These are phyloP conservation scores for Wickerhamomyces strasburgensis DNA, from an alignment of 805 yeast genomes.

Conservation along the genomic window DNA sequence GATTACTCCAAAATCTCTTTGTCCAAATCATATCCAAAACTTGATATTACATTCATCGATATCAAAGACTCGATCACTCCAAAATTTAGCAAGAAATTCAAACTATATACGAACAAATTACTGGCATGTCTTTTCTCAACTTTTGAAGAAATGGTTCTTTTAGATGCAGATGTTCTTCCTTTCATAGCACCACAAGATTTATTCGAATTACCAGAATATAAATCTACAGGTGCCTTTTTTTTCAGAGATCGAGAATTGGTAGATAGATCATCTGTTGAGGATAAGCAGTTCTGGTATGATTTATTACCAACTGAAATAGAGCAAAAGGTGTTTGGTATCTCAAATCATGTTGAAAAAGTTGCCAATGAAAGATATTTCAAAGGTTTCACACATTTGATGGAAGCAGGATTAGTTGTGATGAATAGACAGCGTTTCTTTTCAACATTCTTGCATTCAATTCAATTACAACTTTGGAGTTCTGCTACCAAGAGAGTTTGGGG, in stretches of 20 bases:
- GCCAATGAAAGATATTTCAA: constrained; percentile 5
- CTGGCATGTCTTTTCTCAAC: constrained; percentile 49
- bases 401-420: constrained; percentile 22
- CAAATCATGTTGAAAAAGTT: background rate
- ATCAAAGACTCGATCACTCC: constrained; percentile 1
- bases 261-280: constrained; percentile 1
- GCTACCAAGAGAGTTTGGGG: constrained; percentile 27
- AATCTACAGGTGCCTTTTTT: constrained; percentile 33
- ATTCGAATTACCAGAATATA: constrained; percentile 32
- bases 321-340: background rate
- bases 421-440: constrained; percentile 21
- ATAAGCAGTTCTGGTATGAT: constrained; percentile 2
- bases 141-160: constrained; percentile 43
- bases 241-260: constrained; percentile 35
- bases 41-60: constrained; percentile 27
- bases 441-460: constrained; percentile 16
- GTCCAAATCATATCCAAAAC: constrained; percentile 10
- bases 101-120: constrained; percentile 39
- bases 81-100: constrained; percentile 17
- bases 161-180: constrained; percentile 51
- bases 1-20: background rate
- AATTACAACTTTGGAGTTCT: constrained; percentile 14
- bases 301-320: constrained; percentile 6
- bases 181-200: constrained; percentile 32
- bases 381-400: constrained; percentile 22